Percentiles rank a stretch among this genome's conserved stretches.
Evolutionary conservation across 345 rosid species (phyloP).

Genomic region (Citrus unshiu): DNA sequence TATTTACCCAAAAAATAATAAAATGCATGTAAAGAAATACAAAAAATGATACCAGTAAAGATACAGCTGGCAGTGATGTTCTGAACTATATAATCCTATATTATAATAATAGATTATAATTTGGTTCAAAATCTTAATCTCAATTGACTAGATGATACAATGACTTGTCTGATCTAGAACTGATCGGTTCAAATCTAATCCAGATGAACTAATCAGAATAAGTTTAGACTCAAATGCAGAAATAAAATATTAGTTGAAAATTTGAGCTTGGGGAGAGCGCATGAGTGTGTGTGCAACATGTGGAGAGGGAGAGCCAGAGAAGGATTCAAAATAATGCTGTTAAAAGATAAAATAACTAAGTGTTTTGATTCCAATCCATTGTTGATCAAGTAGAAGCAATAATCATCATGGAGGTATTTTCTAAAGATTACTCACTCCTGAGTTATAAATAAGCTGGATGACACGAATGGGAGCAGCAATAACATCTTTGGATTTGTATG

Average conservation of each 20-base stretch:
- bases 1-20: neutral
- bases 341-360: neutral
- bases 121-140: neutral
- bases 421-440: constrained; percentile 64
- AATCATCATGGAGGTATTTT: neutral
- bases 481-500: constrained; percentile 68
- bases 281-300: neutral
- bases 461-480: constrained; percentile 94
- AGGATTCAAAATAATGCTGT: neutral
- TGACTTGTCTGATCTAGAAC: neutral
- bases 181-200: neutral
- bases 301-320: neutral
- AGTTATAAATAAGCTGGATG: constrained; percentile 69
- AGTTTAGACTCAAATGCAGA: neutral
- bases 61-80: neutral
- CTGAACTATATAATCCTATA: neutral
- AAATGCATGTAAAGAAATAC: neutral
- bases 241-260: neutral
- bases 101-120: neutral
- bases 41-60: neutral
- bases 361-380: neutral
- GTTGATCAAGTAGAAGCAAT: neutral
- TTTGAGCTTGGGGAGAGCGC: neutral
- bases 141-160: neutral
- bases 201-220: neutral